phyloP scores from a whole-genome alignment of 2,329 filamentous ascomycete genomes.

The Phoma herbarum region DNA sequence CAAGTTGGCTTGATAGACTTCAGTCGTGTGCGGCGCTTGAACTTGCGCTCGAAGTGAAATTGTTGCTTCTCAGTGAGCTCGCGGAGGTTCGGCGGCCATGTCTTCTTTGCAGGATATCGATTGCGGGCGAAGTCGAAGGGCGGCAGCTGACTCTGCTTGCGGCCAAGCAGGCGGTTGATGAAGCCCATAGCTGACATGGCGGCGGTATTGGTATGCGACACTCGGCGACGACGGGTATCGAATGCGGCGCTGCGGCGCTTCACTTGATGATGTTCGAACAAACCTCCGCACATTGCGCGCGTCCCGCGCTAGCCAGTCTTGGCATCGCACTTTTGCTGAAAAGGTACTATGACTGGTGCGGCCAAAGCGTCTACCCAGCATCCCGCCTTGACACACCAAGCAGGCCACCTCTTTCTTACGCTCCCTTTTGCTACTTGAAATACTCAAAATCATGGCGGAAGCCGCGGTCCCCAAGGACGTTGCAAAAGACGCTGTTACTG shows the following conservation, averaged over 20 bases:
- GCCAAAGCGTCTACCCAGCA: constrained; percentile 18
- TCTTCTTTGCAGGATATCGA: constrained; percentile 72
- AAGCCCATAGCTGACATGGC: constrained; percentile 32
- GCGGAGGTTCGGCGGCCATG: constrained; percentile 81
- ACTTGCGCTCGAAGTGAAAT: constrained; percentile 80
- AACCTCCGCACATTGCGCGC: constrained; percentile 17
- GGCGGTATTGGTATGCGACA: constrained; percentile 15
- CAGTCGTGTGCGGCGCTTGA: constrained; percentile 72
- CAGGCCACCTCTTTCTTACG: constrained; percentile 26
- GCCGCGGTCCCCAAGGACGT: constrained; percentile 38
- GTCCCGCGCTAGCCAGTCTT: constrained; percentile 24
- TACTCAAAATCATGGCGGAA: constrained; percentile 42
- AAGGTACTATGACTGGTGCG: constrained; percentile 30
- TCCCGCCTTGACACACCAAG: constrained; percentile 21
- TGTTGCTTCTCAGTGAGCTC: constrained; percentile 75
- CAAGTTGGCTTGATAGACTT: constrained; percentile 69
- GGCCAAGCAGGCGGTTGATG: constrained; percentile 60
- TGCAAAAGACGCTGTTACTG: constrained; percentile 57
- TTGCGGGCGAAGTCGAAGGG: constrained; percentile 60
- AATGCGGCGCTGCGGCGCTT: constrained; percentile 10
- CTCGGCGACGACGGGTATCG: constrained; percentile 7
- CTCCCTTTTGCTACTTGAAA: constrained; percentile 21
- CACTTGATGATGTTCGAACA: constrained; percentile 34
- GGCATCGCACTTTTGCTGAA: constrained; percentile 33
- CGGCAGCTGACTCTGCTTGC: constrained; percentile 51